phyloP scores from a whole-genome alignment of 805 yeast species.

The Yarrowia divulgata region DNA sequence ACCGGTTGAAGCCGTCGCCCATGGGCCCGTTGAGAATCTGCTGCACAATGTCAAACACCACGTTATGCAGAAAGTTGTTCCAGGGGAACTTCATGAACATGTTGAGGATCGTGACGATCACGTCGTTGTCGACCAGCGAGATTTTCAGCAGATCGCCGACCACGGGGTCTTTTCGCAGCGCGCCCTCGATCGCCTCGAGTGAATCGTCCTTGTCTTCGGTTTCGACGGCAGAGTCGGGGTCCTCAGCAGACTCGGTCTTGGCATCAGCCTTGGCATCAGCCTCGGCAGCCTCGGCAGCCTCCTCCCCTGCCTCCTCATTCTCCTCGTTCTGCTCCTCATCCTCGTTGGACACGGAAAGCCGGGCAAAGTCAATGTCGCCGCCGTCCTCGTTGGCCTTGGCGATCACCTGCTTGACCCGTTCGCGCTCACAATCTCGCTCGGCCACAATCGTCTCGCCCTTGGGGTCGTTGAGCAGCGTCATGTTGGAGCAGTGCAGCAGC shows the following conservation, averaged over 20 bases:
- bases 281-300: conserved; percentile 5
- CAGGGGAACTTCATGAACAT: conserved; percentile 89
- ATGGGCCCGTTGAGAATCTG: conserved; percentile 89
- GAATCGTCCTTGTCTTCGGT: conserved; percentile 44
- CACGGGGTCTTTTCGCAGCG: conserved; percentile 65
- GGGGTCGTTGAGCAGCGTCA: conserved; percentile 85
- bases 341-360: conserved; percentile 47
- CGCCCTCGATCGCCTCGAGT: conserved; percentile 51
- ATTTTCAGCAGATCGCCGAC: conserved; percentile 90
- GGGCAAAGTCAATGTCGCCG: conserved; percentile 40
- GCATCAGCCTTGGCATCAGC: background rate
- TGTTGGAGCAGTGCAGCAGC: conserved; percentile 94
- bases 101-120: conserved; percentile 69
- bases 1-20: conserved; percentile 86
- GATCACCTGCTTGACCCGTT: conserved; percentile 54
- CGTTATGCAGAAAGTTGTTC: conserved; percentile 97
- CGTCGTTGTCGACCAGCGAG: conserved; percentile 74
- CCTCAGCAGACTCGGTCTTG: background rate
- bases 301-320: conserved; percentile 5
- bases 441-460: conserved; percentile 70
- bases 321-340: conserved; percentile 38
- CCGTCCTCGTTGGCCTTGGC: conserved; percentile 45
- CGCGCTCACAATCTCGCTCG: conserved; percentile 73
- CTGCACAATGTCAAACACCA: conserved; percentile 94
- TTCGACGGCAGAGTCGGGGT: background rate